phyloP scores from a whole-genome alignment of 176 grass and related monocot species.

The Aegilops bicornis region DNA sequence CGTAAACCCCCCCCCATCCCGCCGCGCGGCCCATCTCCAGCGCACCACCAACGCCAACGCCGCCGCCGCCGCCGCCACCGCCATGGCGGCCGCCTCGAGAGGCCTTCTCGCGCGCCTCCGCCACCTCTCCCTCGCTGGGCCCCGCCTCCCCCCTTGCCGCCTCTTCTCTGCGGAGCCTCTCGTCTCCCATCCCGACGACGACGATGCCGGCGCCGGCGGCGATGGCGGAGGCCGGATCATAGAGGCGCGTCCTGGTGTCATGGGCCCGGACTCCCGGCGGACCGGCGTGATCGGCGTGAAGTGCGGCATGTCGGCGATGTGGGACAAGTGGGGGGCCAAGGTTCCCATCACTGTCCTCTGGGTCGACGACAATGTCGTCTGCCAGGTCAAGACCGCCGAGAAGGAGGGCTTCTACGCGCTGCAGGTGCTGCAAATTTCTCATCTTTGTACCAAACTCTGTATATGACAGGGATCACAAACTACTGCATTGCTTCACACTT shows the following conservation, averaged over 20 bases:
- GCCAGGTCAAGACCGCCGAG: conserved; percentile 94
- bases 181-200: conserved; percentile 43
- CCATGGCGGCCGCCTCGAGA: conserved; percentile 85
- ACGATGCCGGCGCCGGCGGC: conserved; percentile 14
- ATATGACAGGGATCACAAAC: neutral
- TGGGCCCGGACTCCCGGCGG: conserved; percentile 61
- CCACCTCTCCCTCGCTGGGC: conserved; percentile 23
- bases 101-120: conserved; percentile 69
- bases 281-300: conserved; percentile 90
- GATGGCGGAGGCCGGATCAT: conserved; percentile 49
- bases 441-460: neutral
- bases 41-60: neutral
- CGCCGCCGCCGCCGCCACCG: neutral
- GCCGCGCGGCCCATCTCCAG: conserved; percentile 23
- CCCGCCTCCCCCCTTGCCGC: conserved; percentile 31
- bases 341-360: conserved; percentile 88
- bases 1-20: conserved; percentile 34
- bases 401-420: conserved; percentile 83
- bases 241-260: conserved; percentile 53
- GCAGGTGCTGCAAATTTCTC: conserved; percentile 52
- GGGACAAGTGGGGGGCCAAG: conserved; percentile 98
- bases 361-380: conserved; percentile 92
- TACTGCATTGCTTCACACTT: neutral
- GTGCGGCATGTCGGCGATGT: conserved; percentile 93
- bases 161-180: conserved; percentile 59